A percentile compares a stretch with the other conserved stretches of the same genome.
These are phyloP conservation scores for Xylaria sp. DNA, from an alignment of 2,329 filamentous ascomycete species.

Conservation along the genomic window DNA sequence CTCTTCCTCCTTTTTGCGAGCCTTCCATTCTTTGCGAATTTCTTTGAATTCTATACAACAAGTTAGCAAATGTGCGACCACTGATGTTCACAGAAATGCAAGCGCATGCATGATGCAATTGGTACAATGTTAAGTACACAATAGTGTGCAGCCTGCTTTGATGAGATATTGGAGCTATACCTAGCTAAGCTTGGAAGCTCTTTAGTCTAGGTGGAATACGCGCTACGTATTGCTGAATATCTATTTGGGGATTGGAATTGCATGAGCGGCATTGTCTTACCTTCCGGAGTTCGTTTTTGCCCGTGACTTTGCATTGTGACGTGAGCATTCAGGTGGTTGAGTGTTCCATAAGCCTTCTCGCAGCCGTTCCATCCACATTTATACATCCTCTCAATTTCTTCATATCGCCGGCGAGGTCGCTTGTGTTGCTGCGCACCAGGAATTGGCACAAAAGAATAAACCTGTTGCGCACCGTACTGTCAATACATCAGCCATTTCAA, in stretches of 20 bases:
- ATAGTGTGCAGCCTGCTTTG: not conserved
- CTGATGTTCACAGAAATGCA: not conserved
- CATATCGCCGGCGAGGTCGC: conserved; percentile 87
- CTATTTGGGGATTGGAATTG: not conserved
- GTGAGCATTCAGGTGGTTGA: conserved; percentile 97
- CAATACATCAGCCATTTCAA: conserved; percentile 43
- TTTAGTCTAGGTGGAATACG: not conserved
- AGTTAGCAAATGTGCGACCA: conserved; percentile 35
- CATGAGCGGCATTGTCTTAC: conserved; percentile 58
- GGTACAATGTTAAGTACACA: not conserved
- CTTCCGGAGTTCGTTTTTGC: conserved; percentile 93
- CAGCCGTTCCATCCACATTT: conserved; percentile 99
- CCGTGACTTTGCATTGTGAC: conserved; percentile 99
- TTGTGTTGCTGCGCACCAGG: conserved; percentile 98
- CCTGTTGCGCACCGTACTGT: conserved; percentile 60
- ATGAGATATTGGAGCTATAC: conserved; percentile 1
- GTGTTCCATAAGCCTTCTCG: conserved; percentile 96
- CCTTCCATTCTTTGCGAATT: conserved; percentile 98
- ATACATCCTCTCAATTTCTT: conserved; percentile 99
- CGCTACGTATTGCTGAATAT: not conserved
- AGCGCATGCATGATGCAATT: not conserved
- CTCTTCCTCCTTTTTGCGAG: conserved; percentile 98
- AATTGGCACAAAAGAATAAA: conserved; percentile 97
- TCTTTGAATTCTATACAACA: conserved; percentile 87
- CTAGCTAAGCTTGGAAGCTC: conserved; percentile 4